Evolutionary conservation across 2,329 filamentous ascomycete species (phyloP).

Genomic region (Cytospora chrysosperma): DNA sequence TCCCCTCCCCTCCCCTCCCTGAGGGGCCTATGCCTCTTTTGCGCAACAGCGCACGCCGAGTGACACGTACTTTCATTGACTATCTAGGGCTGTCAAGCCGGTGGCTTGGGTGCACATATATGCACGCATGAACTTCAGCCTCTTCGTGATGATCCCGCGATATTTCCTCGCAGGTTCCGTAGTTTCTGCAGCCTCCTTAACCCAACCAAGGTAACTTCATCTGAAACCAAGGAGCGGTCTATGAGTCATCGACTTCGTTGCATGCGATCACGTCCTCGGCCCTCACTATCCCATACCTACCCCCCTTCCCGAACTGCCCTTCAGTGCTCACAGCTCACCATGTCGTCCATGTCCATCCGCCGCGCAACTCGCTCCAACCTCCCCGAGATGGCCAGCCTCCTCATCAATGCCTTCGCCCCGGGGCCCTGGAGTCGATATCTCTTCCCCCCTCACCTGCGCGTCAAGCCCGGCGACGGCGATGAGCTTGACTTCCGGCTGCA

Average conservation of each 20-base stretch:
- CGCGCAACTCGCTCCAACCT: constrained; percentile 4
- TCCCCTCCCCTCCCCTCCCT: too few species aligned
- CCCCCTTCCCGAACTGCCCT: too few species aligned
- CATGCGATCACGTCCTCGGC: too few species aligned
- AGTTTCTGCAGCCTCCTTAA: neutral
- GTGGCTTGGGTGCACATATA: too few species aligned
- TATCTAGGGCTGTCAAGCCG: too few species aligned
- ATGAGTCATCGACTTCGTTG: too few species aligned
- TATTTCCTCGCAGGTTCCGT: neutral
- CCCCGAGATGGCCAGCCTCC: constrained; percentile 1
- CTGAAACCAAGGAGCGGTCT: too few species aligned
- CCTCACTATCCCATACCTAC: too few species aligned
- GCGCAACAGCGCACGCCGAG: too few species aligned
- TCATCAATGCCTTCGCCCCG: constrained; percentile 1
- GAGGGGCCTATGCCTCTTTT: too few species aligned
- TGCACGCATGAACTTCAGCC: neutral
- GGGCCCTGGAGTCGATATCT: constrained; percentile 16
- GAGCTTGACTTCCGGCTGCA: constrained; percentile 12
- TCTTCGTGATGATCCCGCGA: neutral
- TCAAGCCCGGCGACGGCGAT: constrained; percentile 1
- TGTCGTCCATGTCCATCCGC: constrained; percentile 7
- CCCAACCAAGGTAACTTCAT: neutral
- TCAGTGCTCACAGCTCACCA: neutral
- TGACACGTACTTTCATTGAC: too few species aligned
- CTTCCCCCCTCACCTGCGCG: constrained; percentile 4